phyloP scores from a whole-genome alignment of 805 yeast species.

The Candida piceae region DNA sequence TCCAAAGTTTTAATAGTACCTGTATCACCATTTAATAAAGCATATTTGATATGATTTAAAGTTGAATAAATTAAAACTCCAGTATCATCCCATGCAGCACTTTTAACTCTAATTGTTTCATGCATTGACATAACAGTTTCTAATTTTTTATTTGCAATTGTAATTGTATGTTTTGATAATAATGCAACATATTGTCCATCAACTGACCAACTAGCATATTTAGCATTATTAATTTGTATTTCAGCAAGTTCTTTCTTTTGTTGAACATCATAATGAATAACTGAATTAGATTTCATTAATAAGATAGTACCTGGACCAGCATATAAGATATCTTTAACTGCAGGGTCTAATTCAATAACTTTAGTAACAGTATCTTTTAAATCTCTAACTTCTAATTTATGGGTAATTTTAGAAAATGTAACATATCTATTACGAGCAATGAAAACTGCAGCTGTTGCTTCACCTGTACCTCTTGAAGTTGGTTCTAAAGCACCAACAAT shows the following conservation, averaged over 20 bases:
- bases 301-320: constrained; percentile 84
- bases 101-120: constrained; percentile 93
- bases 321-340: constrained; percentile 64
- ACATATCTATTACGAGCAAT: constrained; percentile 94
- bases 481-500: constrained; percentile 94
- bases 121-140: constrained; percentile 80
- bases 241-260: constrained; percentile 77
- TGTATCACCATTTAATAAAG: constrained; percentile 86
- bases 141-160: constrained; percentile 76
- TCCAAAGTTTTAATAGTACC: constrained; percentile 93
- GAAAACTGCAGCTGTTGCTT: constrained; percentile 81
- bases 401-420: constrained; percentile 59
- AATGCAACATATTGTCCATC: constrained; percentile 87
- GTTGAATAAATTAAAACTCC: constrained; percentile 92
- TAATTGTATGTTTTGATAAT: constrained; percentile 86
- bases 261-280: constrained; percentile 85
- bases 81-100: constrained; percentile 96
- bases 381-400: constrained; percentile 77
- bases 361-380: constrained; percentile 79
- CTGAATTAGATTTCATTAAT: constrained; percentile 65
- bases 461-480: constrained; percentile 69
- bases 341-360: constrained; percentile 59
- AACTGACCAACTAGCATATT: constrained; percentile 83
- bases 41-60: constrained; percentile 90
- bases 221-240: constrained; percentile 67